Evolutionary conservation across 257 asterid species (phyloP).

Genomic region (Solanum paucissectum): DNA sequence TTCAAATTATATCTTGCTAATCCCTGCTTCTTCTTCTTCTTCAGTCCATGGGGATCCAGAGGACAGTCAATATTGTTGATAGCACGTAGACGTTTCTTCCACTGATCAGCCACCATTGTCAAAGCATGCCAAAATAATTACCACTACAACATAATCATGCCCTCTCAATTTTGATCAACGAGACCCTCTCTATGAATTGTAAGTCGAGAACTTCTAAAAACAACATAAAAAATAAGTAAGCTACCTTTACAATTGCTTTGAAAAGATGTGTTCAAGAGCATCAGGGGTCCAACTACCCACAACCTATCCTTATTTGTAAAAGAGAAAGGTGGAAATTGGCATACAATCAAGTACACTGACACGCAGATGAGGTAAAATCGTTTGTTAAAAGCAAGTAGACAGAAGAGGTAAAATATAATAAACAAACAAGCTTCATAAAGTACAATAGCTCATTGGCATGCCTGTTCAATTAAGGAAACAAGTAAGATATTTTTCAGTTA

Average conservation of each 20-base stretch:
- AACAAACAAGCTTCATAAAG: neutral
- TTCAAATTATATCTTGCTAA: conserved; percentile 23
- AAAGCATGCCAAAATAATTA: conserved; percentile 14
- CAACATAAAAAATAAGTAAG: neutral
- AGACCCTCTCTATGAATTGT: neutral
- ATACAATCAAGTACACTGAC: neutral
- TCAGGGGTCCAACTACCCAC: neutral
- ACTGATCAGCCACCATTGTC: conserved; percentile 71
- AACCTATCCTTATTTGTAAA: neutral
- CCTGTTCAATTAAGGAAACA: neutral
- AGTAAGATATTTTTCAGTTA: neutral
- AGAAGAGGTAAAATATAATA: neutral
- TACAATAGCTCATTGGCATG: neutral
- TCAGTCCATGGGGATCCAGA: conserved; percentile 37
- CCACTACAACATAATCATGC: conserved; percentile 11
- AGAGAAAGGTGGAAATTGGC: neutral
- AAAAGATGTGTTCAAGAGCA: neutral
- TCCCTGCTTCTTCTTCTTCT: conserved; percentile 53
- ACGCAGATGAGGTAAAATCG: neutral
- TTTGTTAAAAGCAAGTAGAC: neutral
- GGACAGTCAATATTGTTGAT: conserved; percentile 44
- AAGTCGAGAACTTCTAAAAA: neutral
- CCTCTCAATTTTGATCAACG: conserved; percentile 9
- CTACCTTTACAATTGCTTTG: neutral
- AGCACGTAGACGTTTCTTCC: conserved; percentile 51